These are phyloP conservation scores for Pythium periplocum DNA, from an alignment of 352 stramenopile genomes.

Conservation along the genomic window DNA sequence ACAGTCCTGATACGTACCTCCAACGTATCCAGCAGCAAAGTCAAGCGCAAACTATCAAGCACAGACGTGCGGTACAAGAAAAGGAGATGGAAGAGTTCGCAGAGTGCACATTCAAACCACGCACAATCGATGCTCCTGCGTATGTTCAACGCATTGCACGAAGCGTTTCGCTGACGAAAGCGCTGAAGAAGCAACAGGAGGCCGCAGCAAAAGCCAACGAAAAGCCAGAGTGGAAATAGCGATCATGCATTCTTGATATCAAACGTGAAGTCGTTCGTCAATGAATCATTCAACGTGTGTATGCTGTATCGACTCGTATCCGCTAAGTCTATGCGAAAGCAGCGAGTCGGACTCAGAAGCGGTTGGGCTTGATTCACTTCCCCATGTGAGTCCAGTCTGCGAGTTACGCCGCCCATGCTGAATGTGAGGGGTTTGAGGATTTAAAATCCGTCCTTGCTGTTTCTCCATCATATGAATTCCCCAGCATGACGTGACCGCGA, in stretches of 20 bases:
- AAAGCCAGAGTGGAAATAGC: conserved; percentile 67
- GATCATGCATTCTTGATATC: too few species aligned
- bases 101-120: conserved; percentile 82
- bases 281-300: conserved; percentile 2
- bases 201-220: conserved; percentile 28
- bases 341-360: conserved; percentile 14
- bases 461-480: conserved; percentile 21
- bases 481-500: conserved; percentile 19
- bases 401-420: conserved; percentile 13
- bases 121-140: conserved; percentile 75
- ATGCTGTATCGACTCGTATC: neutral
- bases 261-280: too few species aligned
- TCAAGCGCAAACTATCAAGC: conserved; percentile 63
- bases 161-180: conserved; percentile 68
- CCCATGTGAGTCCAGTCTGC: conserved; percentile 11
- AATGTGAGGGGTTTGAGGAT: conserved; percentile 24
- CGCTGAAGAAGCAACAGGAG: conserved; percentile 54
- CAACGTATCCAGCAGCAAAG: conserved; percentile 78
- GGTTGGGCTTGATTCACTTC: conserved; percentile 12
- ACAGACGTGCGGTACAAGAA: conserved; percentile 66
- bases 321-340: conserved; percentile 5
- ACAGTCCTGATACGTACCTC: conserved; percentile 74
- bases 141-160: conserved; percentile 82
- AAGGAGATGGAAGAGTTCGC: conserved; percentile 81
- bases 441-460: conserved; percentile 21